Conservation (phyloP, 768 basidiomycete species). For the Rhodotorula taiwanensis region DNA sequence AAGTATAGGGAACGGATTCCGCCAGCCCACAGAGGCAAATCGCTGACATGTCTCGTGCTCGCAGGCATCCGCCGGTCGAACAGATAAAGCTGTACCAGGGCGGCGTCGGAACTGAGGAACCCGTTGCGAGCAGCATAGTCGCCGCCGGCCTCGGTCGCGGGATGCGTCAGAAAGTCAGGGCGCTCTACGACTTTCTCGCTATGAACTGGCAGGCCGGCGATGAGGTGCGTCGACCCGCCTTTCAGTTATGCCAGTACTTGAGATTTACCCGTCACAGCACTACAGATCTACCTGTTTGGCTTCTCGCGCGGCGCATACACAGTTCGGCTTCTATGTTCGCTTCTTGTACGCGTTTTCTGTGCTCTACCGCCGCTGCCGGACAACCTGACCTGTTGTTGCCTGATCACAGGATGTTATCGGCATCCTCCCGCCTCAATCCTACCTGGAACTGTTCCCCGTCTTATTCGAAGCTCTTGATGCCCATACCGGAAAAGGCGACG, state of each 20-base stretch:
- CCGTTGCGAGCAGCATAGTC: slow-evolving; percentile 1
- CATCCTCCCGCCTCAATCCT: neutral
- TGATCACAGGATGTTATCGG: slow-evolving; percentile 18
- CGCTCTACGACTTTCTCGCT: slow-evolving; percentile 13
- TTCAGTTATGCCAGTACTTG: neutral
- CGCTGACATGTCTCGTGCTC: neutral
- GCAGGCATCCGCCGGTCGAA: neutral
- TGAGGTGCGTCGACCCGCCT: slow-evolving; percentile 9
- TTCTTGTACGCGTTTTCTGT: slow-evolving; percentile 17
- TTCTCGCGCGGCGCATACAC: slow-evolving; percentile 39
- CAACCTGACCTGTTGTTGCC: neutral
- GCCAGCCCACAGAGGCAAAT: too few relatives aligned
- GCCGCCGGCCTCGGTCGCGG: slow-evolving; percentile 16
- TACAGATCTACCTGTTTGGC: slow-evolving; percentile 35
- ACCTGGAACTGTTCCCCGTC: slow-evolving; percentile 22
- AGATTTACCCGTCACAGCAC: neutral
- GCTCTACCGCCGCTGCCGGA: too few relatives aligned
- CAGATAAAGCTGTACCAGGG: slow-evolving; percentile 28
- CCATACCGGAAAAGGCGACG: neutral
- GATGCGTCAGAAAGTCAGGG: slow-evolving; percentile 14
- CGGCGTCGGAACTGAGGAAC: slow-evolving; percentile 22
- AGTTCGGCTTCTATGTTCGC: slow-evolving; percentile 31
- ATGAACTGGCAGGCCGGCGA: slow-evolving; percentile 23
- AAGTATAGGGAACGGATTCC: too few relatives aligned
- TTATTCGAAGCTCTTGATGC: slow-evolving; percentile 22